These are phyloP conservation scores for Phytophthora lateralis DNA, from an alignment of 352 stramenopile genomes.

Conservation along the genomic window DNA sequence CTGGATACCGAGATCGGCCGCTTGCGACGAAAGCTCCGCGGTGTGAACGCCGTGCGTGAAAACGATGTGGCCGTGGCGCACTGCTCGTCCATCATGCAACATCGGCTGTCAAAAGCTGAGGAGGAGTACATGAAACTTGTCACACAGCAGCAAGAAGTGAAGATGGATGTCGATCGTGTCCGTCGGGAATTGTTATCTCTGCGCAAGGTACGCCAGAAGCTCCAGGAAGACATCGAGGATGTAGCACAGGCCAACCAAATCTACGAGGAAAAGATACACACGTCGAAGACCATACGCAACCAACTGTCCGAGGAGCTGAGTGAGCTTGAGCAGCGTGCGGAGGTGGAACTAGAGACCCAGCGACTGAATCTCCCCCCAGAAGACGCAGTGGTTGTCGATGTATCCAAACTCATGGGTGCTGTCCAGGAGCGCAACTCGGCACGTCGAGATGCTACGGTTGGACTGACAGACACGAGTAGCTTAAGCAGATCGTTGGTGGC, in stretches of 20 bases:
- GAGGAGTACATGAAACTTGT: slow-evolving; percentile 84
- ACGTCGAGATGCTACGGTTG: slow-evolving; percentile 17
- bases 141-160: slow-evolving; percentile 66
- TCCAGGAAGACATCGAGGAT: slow-evolving; percentile 65
- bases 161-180: slow-evolving; percentile 60
- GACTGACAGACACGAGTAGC: not conserved
- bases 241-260: slow-evolving; percentile 44
- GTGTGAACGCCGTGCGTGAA: slow-evolving; percentile 76
- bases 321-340: slow-evolving; percentile 60
- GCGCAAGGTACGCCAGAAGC: slow-evolving; percentile 60
- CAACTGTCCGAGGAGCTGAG: slow-evolving; percentile 55
- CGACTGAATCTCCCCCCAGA: slow-evolving; percentile 65
- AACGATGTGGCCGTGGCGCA: slow-evolving; percentile 80
- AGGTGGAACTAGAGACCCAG: slow-evolving; percentile 59
- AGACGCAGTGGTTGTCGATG: slow-evolving; percentile 66
- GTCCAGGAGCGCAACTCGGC: slow-evolving; percentile 46
- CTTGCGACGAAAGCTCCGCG: slow-evolving; percentile 58
- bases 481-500: slow-evolving; percentile 1
- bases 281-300: slow-evolving; percentile 54
- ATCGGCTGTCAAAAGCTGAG: slow-evolving; percentile 71
- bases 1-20: slow-evolving; percentile 56
- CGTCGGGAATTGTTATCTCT: slow-evolving; percentile 64
- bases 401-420: slow-evolving; percentile 60
- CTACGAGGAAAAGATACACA: slow-evolving; percentile 52
- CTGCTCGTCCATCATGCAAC: slow-evolving; percentile 77